These are phyloP conservation scores for Selenicereus undatus DNA, from an alignment of 148 eudicot species.

Conservation along the genomic window DNA sequence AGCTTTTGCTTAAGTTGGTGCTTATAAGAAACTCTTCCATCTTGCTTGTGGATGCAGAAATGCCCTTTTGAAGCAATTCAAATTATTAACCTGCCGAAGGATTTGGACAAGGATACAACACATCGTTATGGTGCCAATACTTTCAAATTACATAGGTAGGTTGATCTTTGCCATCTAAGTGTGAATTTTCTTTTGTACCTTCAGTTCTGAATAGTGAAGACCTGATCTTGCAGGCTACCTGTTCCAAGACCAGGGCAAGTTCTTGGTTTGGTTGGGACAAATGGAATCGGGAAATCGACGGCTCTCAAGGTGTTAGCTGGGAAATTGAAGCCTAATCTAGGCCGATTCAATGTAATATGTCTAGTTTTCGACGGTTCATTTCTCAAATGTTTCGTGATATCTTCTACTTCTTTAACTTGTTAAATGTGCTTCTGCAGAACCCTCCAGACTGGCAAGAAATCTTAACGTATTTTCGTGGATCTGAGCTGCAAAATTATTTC, in stretches of 20 bases:
- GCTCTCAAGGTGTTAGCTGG: constrained; percentile 98
- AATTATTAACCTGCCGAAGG: constrained; percentile 91
- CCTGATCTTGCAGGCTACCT: constrained; percentile 58
- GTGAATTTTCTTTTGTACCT: neutral
- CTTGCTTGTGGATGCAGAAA: constrained; percentile 53
- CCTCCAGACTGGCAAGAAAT: constrained; percentile 98
- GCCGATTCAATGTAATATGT: constrained; percentile 68
- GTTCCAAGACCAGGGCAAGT: constrained; percentile 99
- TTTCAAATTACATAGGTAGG: constrained; percentile 88
- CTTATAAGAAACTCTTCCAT: neutral
- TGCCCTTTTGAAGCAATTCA: constrained; percentile 99
- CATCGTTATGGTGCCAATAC: constrained; percentile 98
- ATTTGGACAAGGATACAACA: constrained; percentile 91
- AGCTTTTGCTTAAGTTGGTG: neutral
- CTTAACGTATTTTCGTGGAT: constrained; percentile 77
- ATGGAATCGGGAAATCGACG: constrained; percentile 98
- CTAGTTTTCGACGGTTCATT: neutral
- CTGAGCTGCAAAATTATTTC: constrained; percentile 84
- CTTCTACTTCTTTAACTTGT: constrained; percentile 7
- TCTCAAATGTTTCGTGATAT: neutral
- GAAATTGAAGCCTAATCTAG: constrained; percentile 90
- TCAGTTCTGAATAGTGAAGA: constrained; percentile 10
- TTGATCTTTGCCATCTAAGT: constrained; percentile 3
- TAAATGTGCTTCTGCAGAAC: constrained; percentile 45
- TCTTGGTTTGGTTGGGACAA: constrained; percentile 98